Evolutionary conservation across 2,329 filamentous ascomycete species (phyloP).

Genomic region (Neophaeococcomyces aloes): DNA sequence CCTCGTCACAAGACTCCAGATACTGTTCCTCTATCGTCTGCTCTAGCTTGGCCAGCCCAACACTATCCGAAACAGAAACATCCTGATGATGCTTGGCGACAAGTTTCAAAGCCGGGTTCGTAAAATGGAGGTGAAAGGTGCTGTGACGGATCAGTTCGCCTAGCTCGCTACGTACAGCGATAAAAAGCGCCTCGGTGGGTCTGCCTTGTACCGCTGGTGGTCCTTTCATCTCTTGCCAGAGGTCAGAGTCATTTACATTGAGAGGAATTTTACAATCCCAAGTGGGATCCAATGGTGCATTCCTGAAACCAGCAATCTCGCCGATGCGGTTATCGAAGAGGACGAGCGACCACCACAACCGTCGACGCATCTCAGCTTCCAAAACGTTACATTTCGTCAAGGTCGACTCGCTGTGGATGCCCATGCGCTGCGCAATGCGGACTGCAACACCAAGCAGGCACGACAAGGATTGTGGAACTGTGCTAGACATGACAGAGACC

Average conservation of each 20-base stretch:
- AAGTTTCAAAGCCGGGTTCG: constrained; percentile 31
- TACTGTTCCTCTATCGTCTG: constrained; percentile 38
- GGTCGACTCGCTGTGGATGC: constrained; percentile 53
- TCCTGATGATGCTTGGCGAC: constrained; percentile 21
- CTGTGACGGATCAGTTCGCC: constrained; percentile 32
- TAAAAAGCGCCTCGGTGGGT: constrained; percentile 35
- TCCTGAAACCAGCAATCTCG: constrained; percentile 50
- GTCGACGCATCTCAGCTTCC: constrained; percentile 59
- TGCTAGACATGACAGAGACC: constrained; percentile 47
- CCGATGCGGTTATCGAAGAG: constrained; percentile 58
- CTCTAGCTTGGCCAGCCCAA: constrained; percentile 30
- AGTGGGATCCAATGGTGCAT: constrained; percentile 28
- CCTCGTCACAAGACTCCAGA: constrained; percentile 31
- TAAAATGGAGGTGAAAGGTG: constrained; percentile 38
- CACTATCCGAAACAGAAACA: constrained; percentile 17
- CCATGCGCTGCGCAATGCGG: constrained; percentile 57
- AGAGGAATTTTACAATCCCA: constrained; percentile 36
- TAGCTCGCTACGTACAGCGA: constrained; percentile 34
- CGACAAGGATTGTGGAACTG: constrained; percentile 51
- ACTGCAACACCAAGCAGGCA: constrained; percentile 56
- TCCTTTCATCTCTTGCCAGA: constrained; percentile 31
- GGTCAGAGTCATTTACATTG: constrained; percentile 35
- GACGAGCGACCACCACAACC: constrained; percentile 63
- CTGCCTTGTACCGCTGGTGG: constrained; percentile 23
- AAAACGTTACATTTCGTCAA: constrained; percentile 38